Base-by-base conservation (phyloP, 768 basidiomycete genomes). In the Lactarius trivialis region DNA sequence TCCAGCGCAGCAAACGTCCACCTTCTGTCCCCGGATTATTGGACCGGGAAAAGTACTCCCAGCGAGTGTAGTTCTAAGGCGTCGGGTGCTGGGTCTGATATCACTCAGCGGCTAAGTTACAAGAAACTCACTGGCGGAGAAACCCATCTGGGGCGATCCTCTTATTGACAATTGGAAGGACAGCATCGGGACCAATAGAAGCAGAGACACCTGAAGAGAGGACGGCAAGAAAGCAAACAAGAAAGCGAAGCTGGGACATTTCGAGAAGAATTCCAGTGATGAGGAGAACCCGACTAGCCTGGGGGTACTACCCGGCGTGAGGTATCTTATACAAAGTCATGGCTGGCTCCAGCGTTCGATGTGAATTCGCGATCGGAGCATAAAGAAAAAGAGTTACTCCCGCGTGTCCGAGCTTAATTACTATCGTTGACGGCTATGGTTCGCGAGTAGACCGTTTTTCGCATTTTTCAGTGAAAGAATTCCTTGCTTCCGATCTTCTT, bases 101-200 rank as follows among this genome's bases (percentile, higher is more conserved):
- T n/a, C 5, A 24, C 19, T 12, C 14, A 32, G 15, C n/a, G 36
- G 7, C 19, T 1, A 24, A n/a, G n/a, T n/a, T n/a, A n/a, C 8
- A 34, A 50, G 33, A 30, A 21, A 61, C 63, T 53, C 51, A 64
- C 63, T 33, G 33, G n/a, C 63, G 63, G 19, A n/a, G 0, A 39
- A 57, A 64, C 24, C 63, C 63, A 64, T 64, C 63, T 37, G 63
- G 63, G 8, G 60, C 60, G 6, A 64, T 52, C 7, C 37, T 26
- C 30, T 21, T 21, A 15, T 50, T 64, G 50, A 56, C 50, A 36
- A 64, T 54, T 7, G 37, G 24, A 49, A 64, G 55, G 9, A 24
- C 41, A 15, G 37, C 8, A 12, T 24, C 32, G 17, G 59, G 54
- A 4, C 59, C 63, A 21, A 64, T 41, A 19, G 59, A 12, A 26